Conservation (phyloP, 495 filamentous ascomycete genomes). For the Xylaria acuta region DNA sequence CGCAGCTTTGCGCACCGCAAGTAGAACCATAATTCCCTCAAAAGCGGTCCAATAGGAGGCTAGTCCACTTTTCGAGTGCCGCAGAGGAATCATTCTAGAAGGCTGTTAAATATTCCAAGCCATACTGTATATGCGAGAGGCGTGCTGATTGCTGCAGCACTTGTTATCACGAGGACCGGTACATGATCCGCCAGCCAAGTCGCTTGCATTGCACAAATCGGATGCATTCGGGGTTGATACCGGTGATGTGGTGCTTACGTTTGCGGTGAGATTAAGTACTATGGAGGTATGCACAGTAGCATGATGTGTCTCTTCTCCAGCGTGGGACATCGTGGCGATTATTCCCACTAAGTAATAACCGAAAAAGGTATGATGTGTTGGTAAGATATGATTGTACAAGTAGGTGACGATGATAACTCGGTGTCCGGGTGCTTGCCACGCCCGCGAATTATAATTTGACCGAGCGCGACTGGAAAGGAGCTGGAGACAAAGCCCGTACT, state of each 20-base stretch:
- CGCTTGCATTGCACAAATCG: conserved; percentile 15
- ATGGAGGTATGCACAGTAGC: too few relatives aligned
- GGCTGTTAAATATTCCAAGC: conserved; percentile 1
- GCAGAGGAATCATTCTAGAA: conserved; percentile 23
- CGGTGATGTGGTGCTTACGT: conserved; percentile 23
- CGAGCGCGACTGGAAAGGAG: conserved; percentile 10
- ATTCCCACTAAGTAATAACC: not conserved
- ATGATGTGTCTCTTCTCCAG: not conserved
- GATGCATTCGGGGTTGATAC: conserved; percentile 6
- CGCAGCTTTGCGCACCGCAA: conserved; percentile 3
- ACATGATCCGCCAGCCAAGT: conserved; percentile 11
- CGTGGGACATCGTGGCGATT: not conserved
- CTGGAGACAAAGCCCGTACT: too few relatives aligned
- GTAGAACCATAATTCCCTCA: conserved; percentile 21
- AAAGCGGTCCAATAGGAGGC: not conserved
- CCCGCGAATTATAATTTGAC: conserved; percentile 20
- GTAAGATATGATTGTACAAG: not conserved
- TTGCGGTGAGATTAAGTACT: not conserved
- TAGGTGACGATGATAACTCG: not conserved
- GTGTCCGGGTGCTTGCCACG: conserved; percentile 6
- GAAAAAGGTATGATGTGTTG: not conserved
- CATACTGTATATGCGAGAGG: not conserved
- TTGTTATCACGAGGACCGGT: conserved; percentile 3
- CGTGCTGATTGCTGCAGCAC: conserved; percentile 9
- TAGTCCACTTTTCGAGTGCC: not conserved